Percentiles rank a stretch among this genome's conserved stretches.
Evolutionary conservation across 768 basidiomycete species (phyloP).

Genomic region (Leccinum ochraceum): DNA sequence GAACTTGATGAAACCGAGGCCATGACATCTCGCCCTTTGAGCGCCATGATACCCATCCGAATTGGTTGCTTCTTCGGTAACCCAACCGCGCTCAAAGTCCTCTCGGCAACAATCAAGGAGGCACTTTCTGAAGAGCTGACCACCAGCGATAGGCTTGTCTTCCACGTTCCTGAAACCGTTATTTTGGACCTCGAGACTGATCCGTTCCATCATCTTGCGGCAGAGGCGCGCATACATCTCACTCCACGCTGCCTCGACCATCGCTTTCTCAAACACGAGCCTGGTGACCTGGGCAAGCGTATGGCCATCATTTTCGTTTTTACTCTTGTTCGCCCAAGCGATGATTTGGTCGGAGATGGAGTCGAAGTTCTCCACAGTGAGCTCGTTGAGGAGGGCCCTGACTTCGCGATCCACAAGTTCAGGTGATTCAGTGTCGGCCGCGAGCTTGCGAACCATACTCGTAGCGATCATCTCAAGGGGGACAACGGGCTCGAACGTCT

Average conservation of each 20-base stretch:
- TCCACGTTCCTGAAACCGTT: conserved; percentile 80
- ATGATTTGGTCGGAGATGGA: conserved; percentile 96
- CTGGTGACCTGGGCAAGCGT: conserved; percentile 96
- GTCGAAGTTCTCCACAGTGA: conserved; percentile 98
- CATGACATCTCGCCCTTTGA: conserved; percentile 95
- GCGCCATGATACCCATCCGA: conserved; percentile 96
- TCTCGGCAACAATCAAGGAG: conserved; percentile 95
- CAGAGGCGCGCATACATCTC: conserved; percentile 98
- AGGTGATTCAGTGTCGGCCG: conserved; percentile 63
- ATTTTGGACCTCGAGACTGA: conserved; percentile 85
- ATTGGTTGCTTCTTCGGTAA: conserved; percentile 83
- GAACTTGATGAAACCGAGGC: conserved; percentile 96
- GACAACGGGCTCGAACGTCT: conserved; percentile 61
- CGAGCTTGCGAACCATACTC: conserved; percentile 22
- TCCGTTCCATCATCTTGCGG: conserved; percentile 93
- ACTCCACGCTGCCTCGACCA: conserved; percentile 93
- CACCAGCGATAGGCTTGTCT: conserved; percentile 87
- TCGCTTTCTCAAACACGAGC: conserved; percentile 96
- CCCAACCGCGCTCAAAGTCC: conserved; percentile 97
- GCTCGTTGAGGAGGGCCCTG: conserved; percentile 88
- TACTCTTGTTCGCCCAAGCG: conserved; percentile 90
- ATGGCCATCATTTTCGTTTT: conserved; percentile 89
- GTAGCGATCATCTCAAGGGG: conserved; percentile 37
- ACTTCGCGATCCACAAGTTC: conserved; percentile 93
- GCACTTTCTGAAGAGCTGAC: conserved; percentile 95